Conservation (phyloP, 805 yeast genomes). For the Crinitomyces ghanaensis region DNA sequence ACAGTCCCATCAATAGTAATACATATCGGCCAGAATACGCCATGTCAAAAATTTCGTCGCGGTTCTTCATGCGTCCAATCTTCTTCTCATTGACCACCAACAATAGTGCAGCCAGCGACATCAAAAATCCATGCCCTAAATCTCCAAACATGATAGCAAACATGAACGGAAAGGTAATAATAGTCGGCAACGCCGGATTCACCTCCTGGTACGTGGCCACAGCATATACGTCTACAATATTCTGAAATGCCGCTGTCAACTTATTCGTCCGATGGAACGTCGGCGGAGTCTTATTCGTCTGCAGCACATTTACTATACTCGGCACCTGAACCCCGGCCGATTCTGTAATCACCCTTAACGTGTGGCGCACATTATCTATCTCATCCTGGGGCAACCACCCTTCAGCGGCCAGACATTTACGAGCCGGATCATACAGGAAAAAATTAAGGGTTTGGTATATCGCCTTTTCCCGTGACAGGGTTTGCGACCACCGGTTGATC, state of each 20-base stretch:
- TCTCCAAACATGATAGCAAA: slow-evolving; percentile 99
- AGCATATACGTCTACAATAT: slow-evolving; percentile 92
- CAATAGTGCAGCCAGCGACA: slow-evolving; percentile 58
- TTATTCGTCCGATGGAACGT: slow-evolving; percentile 92
- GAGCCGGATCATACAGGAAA: slow-evolving; percentile 70
- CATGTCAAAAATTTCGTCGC: slow-evolving; percentile 95
- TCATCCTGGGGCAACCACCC: slow-evolving; percentile 93
- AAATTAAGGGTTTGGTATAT: slow-evolving; percentile 68
- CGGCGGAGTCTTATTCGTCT: slow-evolving; percentile 83
- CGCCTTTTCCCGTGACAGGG: slow-evolving; percentile 67
- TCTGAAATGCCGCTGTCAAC: slow-evolving; percentile 86
- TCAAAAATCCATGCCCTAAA: slow-evolving; percentile 85
- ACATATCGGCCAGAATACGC: slow-evolving; percentile 90
- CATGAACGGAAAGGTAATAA: slow-evolving; percentile 95
- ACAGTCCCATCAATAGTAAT: slow-evolving; percentile 79
- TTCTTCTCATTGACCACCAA: slow-evolving; percentile 66
- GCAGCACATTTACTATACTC: slow-evolving; percentile 42
- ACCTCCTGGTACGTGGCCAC: slow-evolving; percentile 87
- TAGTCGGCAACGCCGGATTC: slow-evolving; percentile 90
- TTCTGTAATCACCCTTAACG: slow-evolving; percentile 55
- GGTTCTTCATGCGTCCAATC: slow-evolving; percentile 47
- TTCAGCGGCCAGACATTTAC: slow-evolving; percentile 83
- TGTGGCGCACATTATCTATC: slow-evolving; percentile 47
- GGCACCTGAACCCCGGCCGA: slow-evolving; percentile 31
- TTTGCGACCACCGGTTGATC: slow-evolving; percentile 61